Conservation (phyloP, 495 filamentous ascomycete species). For the Hamigera avellanea region DNA sequence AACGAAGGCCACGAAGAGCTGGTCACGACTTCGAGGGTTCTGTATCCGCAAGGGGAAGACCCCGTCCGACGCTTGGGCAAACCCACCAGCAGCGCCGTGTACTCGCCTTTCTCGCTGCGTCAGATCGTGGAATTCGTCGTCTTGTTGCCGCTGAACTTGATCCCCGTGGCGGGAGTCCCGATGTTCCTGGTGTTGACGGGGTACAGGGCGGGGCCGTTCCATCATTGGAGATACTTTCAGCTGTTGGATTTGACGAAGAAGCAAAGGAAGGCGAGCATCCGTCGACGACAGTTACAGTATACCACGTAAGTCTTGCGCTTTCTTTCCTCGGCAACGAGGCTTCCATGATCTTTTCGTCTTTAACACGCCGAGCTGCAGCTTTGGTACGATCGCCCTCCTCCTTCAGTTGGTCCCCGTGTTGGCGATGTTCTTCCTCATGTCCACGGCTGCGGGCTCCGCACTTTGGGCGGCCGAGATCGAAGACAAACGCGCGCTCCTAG, state of each 20-base stretch:
- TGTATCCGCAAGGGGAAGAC: conserved; percentile 40
- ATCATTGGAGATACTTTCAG: conserved; percentile 57
- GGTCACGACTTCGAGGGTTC: conserved; percentile 39
- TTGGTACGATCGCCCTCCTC: conserved; percentile 48
- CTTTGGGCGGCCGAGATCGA: conserved; percentile 52
- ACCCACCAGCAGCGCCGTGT: conserved; percentile 44
- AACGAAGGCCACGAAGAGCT: conserved; percentile 47
- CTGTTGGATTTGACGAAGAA: conserved; percentile 45
- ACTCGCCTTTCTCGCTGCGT: conserved; percentile 57
- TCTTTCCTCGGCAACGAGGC: not conserved
- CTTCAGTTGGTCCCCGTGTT: conserved; percentile 51
- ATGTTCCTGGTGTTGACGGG: conserved; percentile 54
- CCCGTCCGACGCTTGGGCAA: conserved; percentile 47
- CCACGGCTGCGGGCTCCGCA: conserved; percentile 50
- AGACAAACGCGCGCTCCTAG: conserved; percentile 24
- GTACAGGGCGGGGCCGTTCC: conserved; percentile 52
- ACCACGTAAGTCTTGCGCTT: conserved; percentile 39
- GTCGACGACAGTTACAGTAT: conserved; percentile 42
- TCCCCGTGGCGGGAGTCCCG: conserved; percentile 50
- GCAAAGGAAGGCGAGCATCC: conserved; percentile 43
- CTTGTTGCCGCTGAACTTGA: conserved; percentile 53
- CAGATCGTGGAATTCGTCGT: conserved; percentile 70
- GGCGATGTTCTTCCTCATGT: conserved; percentile 57
- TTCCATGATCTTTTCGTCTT: conserved; percentile 3
- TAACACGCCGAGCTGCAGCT: conserved; percentile 19